Base-by-base conservation (phyloP, 257 asterid species). In the Echites panduratus region DNA sequence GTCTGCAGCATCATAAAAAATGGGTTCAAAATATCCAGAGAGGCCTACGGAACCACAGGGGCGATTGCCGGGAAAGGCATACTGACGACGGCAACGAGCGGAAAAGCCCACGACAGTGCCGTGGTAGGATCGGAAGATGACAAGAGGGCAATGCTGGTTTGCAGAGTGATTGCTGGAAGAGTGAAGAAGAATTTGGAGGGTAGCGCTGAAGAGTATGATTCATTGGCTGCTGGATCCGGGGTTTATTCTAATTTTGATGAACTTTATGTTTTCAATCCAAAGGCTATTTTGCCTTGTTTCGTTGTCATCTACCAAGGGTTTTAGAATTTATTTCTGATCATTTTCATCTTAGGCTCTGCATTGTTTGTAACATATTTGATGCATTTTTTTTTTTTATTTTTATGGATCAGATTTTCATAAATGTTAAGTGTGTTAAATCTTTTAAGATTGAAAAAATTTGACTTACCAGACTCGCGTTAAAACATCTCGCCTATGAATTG, bases 251-350 rank as follows among this genome's bases (percentile, higher is more conserved):
- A 87, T 79, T 82, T 89, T 80, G 97, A 91, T 82, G 97, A 91
- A 78, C 66, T 91, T 82, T 84, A 81, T 82, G 97, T 91, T 43
- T 86, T 85, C 74, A 91, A 88, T 78, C 90, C 92, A 0, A 89
- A 70, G 91, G 96, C 97, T 70, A 89, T 91, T 73, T 85, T 91
- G 95, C 97, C 97, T 73, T 91, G 97, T 59, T 91, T 91, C 79
- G 97, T 91, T 78, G 97, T 91, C 5, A 84, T 91, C 74, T 91
- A 91, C 56, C 71, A 85, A 59, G 93, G 78, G 87, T 38, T 88
- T 85, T 86, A 88, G 82, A n/a, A 73, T 41, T 68, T 45, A 9
- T n/a, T 73, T n/a, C 24, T 0, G n/a, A 48, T 5, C 5, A 24
- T 19, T 22, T 68, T 45, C 57, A 20, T 45, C 2, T 19, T 38